phyloP scores from a whole-genome alignment of 2,329 filamentous ascomycete genomes.

The Hansfordia pulvinata region DNA sequence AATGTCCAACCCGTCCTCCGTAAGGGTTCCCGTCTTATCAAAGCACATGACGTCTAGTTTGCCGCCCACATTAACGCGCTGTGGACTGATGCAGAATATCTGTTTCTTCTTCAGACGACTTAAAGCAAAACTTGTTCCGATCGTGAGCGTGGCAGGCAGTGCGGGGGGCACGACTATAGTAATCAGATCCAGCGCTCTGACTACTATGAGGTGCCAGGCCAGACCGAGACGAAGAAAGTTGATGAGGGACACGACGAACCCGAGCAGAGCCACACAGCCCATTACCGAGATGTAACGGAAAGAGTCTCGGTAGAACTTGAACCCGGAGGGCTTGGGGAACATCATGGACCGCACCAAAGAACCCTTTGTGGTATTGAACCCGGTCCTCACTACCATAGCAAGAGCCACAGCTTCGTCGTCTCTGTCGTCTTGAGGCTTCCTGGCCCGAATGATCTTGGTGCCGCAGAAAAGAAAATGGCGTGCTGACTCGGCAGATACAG shows the following conservation, averaged over 20 bases:
- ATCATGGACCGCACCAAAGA: conserved; percentile 94
- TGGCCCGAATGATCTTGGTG: conserved; percentile 85
- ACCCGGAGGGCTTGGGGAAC: conserved; percentile 94
- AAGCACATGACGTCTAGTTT: conserved; percentile 96
- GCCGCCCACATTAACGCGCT: conserved; percentile 90
- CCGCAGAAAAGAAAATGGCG: conserved; percentile 89
- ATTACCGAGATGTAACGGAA: conserved; percentile 98
- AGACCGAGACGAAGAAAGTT: conserved; percentile 83
- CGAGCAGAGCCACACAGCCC: conserved; percentile 71
- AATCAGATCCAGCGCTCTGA: conserved; percentile 86
- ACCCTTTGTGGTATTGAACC: conserved; percentile 96
- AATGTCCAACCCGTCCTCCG: conserved; percentile 90
- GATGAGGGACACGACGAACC: conserved; percentile 81
- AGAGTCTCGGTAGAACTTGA: conserved; percentile 96
- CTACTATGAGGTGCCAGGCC: conserved; percentile 80
- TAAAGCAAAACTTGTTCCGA: conserved; percentile 91
- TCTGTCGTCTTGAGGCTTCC: conserved; percentile 73
- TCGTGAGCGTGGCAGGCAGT: conserved; percentile 85
- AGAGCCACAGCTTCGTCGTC: conserved; percentile 83
- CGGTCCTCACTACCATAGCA: conserved; percentile 83
- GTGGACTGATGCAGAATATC: conserved; percentile 96
- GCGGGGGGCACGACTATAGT: conserved; percentile 96
- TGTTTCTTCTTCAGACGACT: conserved; percentile 73
- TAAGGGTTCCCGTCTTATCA: conserved; percentile 96
- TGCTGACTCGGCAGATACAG: conserved; percentile 70